Percentiles rank a stretch among this genome's conserved stretches.
Evolutionary conservation across 306 rosid genomes (phyloP).

Genomic region (Quercus aquifolioides): DNA sequence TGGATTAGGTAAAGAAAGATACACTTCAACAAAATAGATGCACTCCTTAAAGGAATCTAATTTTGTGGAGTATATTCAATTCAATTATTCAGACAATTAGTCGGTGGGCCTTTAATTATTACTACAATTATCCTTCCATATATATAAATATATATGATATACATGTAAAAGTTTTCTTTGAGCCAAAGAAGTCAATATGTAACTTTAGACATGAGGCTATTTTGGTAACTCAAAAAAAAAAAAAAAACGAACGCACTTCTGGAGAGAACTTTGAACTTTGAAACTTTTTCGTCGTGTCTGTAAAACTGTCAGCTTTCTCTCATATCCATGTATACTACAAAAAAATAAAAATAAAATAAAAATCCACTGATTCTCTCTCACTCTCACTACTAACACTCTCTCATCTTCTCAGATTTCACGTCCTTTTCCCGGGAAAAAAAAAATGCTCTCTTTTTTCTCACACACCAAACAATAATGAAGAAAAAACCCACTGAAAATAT

Average conservation of each 20-base stretch:
- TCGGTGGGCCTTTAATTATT: too few species aligned
- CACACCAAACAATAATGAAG: constrained; percentile 10
- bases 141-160: too few species aligned
- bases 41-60: too few species aligned
- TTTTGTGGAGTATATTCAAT: too few species aligned
- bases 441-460: not conserved
- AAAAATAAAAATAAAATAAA: not conserved
- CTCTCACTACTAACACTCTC: not conserved
- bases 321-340: not conserved
- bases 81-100: too few species aligned
- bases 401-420: not conserved
- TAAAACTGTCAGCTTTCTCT: constrained; percentile 26
- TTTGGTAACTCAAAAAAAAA: not conserved
- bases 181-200: not conserved
- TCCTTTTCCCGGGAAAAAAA: not conserved
- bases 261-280: not conserved
- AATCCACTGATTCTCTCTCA: not conserved
- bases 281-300: constrained; percentile 3
- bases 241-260: not conserved
- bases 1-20: too few species aligned
- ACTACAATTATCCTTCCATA: too few species aligned
- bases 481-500: constrained; percentile 5
- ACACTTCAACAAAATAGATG: too few species aligned
- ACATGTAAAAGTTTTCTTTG: too few species aligned
- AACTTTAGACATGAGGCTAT: not conserved